Conservation (phyloP, 768 basidiomycete species). For the Hemileccinum impolitum region DNA sequence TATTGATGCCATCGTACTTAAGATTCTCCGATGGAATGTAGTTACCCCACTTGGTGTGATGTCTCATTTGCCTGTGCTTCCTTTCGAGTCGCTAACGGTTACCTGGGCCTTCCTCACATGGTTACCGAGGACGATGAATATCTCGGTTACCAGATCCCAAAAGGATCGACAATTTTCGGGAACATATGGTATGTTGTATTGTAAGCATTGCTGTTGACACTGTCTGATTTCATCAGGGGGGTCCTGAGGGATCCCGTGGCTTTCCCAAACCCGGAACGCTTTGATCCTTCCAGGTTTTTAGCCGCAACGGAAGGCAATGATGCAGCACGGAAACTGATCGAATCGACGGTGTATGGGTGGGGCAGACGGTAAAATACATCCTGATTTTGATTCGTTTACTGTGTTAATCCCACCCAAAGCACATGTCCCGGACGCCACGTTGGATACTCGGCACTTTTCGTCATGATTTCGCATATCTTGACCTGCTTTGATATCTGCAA, state of each 20-base stretch:
- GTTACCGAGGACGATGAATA: background rate
- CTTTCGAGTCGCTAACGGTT: background rate
- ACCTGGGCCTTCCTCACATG: background rate
- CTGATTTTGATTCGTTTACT: background rate
- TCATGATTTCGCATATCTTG: background rate
- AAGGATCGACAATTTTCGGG: background rate
- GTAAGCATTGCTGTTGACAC: background rate
- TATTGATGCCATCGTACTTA: background rate
- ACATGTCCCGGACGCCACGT: background rate
- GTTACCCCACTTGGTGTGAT: background rate
- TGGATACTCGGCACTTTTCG: background rate
- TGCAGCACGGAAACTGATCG: background rate
- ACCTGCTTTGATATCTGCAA: constrained; percentile 2
- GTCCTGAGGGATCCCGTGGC: background rate
- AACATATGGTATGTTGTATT: background rate
- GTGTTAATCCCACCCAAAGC: background rate
- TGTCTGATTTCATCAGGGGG: background rate
- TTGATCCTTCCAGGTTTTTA: background rate
- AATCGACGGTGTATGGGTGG: background rate
- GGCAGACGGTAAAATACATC: background rate
- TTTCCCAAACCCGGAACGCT: background rate
- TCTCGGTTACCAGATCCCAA: background rate
- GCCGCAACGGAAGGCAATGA: background rate
- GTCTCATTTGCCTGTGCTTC: background rate
- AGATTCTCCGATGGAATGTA: background rate